A percentile compares a stretch with the other conserved stretches of the same genome.
Conservation (phyloP, 75 land plant genomes). For the Pseudotsuga menziesii region DNA sequence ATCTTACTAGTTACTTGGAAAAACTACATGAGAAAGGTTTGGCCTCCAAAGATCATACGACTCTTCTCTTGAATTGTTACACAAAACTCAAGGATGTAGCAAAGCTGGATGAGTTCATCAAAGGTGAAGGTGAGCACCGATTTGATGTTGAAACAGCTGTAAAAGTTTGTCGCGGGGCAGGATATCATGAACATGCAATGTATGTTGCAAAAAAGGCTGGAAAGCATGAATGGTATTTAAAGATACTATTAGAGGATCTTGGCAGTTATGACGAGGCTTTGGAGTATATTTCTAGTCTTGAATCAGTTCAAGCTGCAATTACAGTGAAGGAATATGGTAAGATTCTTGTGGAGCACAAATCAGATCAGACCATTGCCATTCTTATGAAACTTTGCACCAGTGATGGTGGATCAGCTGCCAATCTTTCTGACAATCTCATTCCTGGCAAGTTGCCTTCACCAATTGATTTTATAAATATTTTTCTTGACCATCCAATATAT, state of each 20-base stretch:
- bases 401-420: slow-evolving; percentile 27
- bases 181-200: slow-evolving; percentile 96
- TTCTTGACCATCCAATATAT: slow-evolving; percentile 75
- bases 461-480: slow-evolving; percentile 86
- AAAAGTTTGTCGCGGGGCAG: slow-evolving; percentile 90
- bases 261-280: slow-evolving; percentile 87
- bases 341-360: slow-evolving; percentile 81
- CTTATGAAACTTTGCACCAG: slow-evolving; percentile 80
- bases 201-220: slow-evolving; percentile 90
- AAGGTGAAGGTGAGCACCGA: slow-evolving; percentile 83
- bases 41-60: slow-evolving; percentile 96
- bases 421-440: slow-evolving; percentile 21
- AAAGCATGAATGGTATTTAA: slow-evolving; percentile 89
- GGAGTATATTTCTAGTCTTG: slow-evolving; percentile 75
- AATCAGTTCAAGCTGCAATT: slow-evolving; percentile 70
- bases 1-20: slow-evolving; percentile 90
- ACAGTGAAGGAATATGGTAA: slow-evolving; percentile 95
- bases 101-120: slow-evolving; percentile 80
- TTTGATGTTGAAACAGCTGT: slow-evolving; percentile 98
- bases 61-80: slow-evolving; percentile 91
- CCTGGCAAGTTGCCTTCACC: slow-evolving; percentile 70
- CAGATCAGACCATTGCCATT: slow-evolving; percentile 75
- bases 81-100: slow-evolving; percentile 94
- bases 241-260: slow-evolving; percentile 91
- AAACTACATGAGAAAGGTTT: slow-evolving; percentile 93